Conservation (phyloP, 768 basidiomycete genomes). For the Sutorius australiensis region DNA sequence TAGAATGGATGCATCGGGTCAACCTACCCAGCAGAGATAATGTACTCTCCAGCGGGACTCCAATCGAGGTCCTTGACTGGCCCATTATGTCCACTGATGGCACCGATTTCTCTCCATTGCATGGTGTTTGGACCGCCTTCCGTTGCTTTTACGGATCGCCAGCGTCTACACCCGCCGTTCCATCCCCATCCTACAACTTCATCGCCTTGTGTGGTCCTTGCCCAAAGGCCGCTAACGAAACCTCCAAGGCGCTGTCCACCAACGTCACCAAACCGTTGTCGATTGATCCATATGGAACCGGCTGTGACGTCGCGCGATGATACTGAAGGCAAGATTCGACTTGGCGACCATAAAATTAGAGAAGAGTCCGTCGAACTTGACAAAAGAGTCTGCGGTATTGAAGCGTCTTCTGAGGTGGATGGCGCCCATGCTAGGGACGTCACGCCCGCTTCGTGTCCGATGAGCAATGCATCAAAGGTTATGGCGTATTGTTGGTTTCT, state of each 20-base stretch:
- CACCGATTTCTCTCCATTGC: constrained; percentile 73
- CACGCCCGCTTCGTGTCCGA: constrained; percentile 94
- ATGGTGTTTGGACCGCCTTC: constrained; percentile 32
- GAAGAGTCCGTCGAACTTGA: constrained; percentile 96
- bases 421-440: constrained; percentile 87
- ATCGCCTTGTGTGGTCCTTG: constrained; percentile 38
- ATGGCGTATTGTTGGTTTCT: constrained; percentile 63
- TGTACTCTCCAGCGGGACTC: constrained; percentile 83
- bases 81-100: constrained; percentile 80
- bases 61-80: constrained; percentile 79
- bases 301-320: constrained; percentile 38
- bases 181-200: constrained; percentile 87
- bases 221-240: constrained; percentile 91
- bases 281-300: constrained; percentile 80
- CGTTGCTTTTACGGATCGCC: constrained; percentile 45
- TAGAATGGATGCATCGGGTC: background rate
- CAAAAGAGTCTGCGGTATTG: constrained; percentile 53
- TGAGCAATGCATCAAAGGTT: constrained; percentile 87
- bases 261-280: constrained; percentile 90
- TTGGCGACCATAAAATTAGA: constrained; percentile 90
- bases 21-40: constrained; percentile 79
- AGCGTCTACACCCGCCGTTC: constrained; percentile 92
- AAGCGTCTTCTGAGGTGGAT: constrained; percentile 18
- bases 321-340: constrained; percentile 39
- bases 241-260: constrained; percentile 89